Conservation (phyloP, 208 protist genomes). For the Herpetomonas samuelpessoai region DNA sequence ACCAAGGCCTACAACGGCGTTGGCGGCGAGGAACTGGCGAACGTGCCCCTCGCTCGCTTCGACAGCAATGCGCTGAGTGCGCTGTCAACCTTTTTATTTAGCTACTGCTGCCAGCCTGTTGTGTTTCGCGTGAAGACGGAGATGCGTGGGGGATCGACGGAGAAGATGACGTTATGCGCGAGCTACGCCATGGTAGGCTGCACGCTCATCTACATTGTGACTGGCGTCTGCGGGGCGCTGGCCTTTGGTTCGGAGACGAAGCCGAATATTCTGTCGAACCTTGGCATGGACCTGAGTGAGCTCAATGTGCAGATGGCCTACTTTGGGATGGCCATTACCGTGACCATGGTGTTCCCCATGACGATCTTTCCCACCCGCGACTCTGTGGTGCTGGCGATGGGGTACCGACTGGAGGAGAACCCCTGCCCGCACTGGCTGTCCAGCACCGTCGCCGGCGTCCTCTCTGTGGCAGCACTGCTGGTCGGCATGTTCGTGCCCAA, state of each 20-base stretch:
- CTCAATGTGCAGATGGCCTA: slow-evolving; percentile 59
- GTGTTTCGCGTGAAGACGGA: slow-evolving; percentile 71
- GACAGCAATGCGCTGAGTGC: slow-evolving; percentile 35
- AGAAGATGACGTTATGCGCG: slow-evolving; percentile 53
- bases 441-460: slow-evolving; percentile 34
- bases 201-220: slow-evolving; percentile 63
- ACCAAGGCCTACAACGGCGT: slow-evolving; percentile 11
- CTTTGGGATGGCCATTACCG: slow-evolving; percentile 58
- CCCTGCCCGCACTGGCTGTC: slow-evolving; percentile 29
- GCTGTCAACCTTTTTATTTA: slow-evolving; percentile 71
- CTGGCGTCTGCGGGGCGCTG: slow-evolving; percentile 61
- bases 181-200: slow-evolving; percentile 51
- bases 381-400: slow-evolving; percentile 54
- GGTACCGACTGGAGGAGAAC: slow-evolving; percentile 45
- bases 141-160: slow-evolving; percentile 47
- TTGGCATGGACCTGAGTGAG: slow-evolving; percentile 35
- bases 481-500: slow-evolving; percentile 67
- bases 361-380: slow-evolving; percentile 79
- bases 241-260: slow-evolving; percentile 57
- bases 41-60: slow-evolving; percentile 23
- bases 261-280: slow-evolving; percentile 80
- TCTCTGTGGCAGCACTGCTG: slow-evolving; percentile 64
- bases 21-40: not conserved
- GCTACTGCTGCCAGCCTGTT: slow-evolving; percentile 82
- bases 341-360: slow-evolving; percentile 86